phyloP scores from a whole-genome alignment of 2,329 filamentous ascomycete genomes.

The Sclerotinia borealis region DNA sequence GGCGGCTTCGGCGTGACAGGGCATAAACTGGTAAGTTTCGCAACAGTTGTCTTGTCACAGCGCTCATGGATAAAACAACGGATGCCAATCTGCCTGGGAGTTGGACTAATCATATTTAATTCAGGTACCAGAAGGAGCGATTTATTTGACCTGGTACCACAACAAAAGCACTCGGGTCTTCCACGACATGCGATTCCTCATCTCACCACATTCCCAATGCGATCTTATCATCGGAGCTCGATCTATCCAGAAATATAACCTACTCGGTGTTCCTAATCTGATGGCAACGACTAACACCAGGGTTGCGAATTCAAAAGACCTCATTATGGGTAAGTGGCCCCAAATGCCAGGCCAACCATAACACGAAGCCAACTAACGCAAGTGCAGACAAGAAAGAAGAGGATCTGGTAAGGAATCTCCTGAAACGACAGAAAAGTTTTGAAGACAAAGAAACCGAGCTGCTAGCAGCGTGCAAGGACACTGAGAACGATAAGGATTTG shows the following conservation, averaged over 20 bases:
- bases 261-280: constrained; percentile 15
- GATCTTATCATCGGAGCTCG: constrained; percentile 19
- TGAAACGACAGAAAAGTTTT: not conserved
- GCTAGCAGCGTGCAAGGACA: not conserved
- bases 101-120: not conserved
- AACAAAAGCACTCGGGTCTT: constrained; percentile 19
- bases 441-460: not conserved
- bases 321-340: not conserved
- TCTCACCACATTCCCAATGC: constrained; percentile 14
- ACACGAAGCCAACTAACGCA: not conserved
- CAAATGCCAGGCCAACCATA: not conserved
- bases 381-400: not conserved
- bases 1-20: constrained; percentile 17
- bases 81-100: not conserved
- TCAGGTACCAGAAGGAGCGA: constrained; percentile 16
- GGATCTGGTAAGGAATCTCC: fast-evolving
- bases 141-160: constrained; percentile 19
- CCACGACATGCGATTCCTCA: constrained; percentile 22
- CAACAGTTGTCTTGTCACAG: not conserved
- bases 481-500: not conserved
- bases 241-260: constrained; percentile 16
- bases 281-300: not conserved
- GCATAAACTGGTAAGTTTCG: constrained; percentile 8
- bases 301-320: fast-evolving
- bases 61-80: not conserved